Percentiles rank a stretch among this genome's conserved stretches.
These are phyloP conservation scores for Emmonsiellopsis sp. DNA, from an alignment of 2,329 filamentous ascomycete species.

Conservation along the genomic window DNA sequence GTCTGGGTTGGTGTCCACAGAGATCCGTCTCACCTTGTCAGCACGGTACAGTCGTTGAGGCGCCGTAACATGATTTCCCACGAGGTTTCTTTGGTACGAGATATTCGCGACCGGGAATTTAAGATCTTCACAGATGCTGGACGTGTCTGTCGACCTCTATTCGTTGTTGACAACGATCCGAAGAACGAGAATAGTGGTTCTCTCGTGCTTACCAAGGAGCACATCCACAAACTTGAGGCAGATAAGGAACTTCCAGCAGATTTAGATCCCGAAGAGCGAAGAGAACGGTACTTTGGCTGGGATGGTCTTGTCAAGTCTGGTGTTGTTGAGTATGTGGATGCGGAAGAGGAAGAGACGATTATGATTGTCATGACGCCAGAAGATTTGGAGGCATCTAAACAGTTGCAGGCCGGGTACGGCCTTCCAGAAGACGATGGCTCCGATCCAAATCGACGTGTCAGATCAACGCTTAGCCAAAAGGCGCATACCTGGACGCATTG, in stretches of 20 bases:
- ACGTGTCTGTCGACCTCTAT: conserved; percentile 85
- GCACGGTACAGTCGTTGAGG: conserved; percentile 66
- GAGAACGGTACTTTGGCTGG: conserved; percentile 68
- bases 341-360: conserved; percentile 94
- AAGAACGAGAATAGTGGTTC: conserved; percentile 67
- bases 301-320: conserved; percentile 73
- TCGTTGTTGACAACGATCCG: conserved; percentile 80
- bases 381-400: conserved; percentile 71
- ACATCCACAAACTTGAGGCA: conserved; percentile 65
- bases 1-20: conserved; percentile 95
- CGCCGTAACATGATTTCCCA: conserved; percentile 76
- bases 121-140: conserved; percentile 97
- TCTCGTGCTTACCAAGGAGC: conserved; percentile 75
- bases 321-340: conserved; percentile 91
- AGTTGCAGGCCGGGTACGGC: conserved; percentile 57
- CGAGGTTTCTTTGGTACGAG: conserved; percentile 88
- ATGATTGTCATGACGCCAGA: conserved; percentile 99
- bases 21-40: conserved; percentile 77
- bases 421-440: conserved; percentile 53
- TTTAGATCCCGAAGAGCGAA: conserved; percentile 49
- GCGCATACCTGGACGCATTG: conserved; percentile 96
- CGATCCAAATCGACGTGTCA: conserved; percentile 77
- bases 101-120: conserved; percentile 95
- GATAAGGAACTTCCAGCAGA: conserved; percentile 59
- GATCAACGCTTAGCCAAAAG: conserved; percentile 75